Conservation (phyloP, 345 rosid species). For the Atalantia buxifolia region DNA sequence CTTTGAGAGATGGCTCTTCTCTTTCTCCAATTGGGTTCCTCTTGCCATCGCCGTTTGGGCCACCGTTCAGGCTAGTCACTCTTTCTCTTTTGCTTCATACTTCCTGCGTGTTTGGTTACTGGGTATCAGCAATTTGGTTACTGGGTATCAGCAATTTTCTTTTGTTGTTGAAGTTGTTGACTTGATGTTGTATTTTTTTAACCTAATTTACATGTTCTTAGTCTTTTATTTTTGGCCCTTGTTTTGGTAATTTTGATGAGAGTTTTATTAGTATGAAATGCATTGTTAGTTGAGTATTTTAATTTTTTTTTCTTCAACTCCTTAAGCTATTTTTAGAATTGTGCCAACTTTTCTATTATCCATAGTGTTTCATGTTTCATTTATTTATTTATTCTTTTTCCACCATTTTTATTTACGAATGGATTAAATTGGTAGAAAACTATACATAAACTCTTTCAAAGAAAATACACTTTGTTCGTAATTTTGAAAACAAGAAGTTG, state of each 20-base stretch:
- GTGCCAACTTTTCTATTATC: neutral
- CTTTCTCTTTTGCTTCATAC: neutral
- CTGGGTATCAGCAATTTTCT: neutral
- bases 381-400: neutral
- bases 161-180: neutral
- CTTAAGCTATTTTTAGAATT: neutral
- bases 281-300: neutral
- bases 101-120: neutral
- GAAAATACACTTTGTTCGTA: neutral
- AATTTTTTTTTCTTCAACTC: neutral
- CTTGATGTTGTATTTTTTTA: neutral
- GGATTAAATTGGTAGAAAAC: neutral
- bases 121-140: neutral
- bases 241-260: neutral
- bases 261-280: neutral
- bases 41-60: slow-evolving; percentile 89
- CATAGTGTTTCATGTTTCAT: neutral
- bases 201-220: neutral
- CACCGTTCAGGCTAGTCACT: slow-evolving; percentile 61
- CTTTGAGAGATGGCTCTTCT: slow-evolving; percentile 84
- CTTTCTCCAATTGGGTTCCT: slow-evolving; percentile 92
- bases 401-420: neutral
- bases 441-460: no score
- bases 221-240: neutral
- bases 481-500: neutral